Evolutionary conservation across 129 eudicot genomes (phyloP), one percentile per base, ranked within the genome.

Genomic region (Heracleum sosnowskyi): DNA sequence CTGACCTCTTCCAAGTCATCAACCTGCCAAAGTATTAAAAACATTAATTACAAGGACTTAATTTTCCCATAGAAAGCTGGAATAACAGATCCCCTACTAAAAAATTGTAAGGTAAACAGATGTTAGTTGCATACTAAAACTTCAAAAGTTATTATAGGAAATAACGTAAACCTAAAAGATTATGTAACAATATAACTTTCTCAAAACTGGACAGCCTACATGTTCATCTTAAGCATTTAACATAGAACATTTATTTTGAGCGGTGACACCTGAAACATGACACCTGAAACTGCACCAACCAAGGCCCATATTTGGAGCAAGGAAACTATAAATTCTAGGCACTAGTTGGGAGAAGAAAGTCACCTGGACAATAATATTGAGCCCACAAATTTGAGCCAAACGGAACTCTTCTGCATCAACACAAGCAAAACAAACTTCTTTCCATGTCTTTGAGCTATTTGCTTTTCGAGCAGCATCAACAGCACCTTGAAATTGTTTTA

Each of bases 401-500:
- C 97, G 96, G 85, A 94, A 94, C 87, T 94, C 98, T 88, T 94
- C 98, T 26, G 96, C 97, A 77, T 94, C 97, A 35, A 94, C 96
- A 91, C 97, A 94, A 77, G 97, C 97, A 88, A 93, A 93, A 82
- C 97, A 93, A 36, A 93, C 98, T 84, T 93, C 97, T 82, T 91
- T 94, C 98, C 98, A 94, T 64, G 98, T 94, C 83, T 94, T 94
- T 74, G 97, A 81, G 77, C 97, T 94, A 76, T 90, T 91, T 68
- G 98, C 98, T 78, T 94, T 94, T 41, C 97, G 86, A 62, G 98
- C 97, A 60, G 97, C 98, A 87, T 94, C 98, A 83, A 94, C 98
- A 20, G 97, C 98, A 76, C 97, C 93, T 90, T 94, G 98, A 77
- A 91, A 94, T 83, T 91, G 97, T 76, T 90, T 87, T 83, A 91